These are phyloP conservation scores for Vitis cinerea DNA, from an alignment of 164 flowering plant genomes.

Conservation along the genomic window DNA sequence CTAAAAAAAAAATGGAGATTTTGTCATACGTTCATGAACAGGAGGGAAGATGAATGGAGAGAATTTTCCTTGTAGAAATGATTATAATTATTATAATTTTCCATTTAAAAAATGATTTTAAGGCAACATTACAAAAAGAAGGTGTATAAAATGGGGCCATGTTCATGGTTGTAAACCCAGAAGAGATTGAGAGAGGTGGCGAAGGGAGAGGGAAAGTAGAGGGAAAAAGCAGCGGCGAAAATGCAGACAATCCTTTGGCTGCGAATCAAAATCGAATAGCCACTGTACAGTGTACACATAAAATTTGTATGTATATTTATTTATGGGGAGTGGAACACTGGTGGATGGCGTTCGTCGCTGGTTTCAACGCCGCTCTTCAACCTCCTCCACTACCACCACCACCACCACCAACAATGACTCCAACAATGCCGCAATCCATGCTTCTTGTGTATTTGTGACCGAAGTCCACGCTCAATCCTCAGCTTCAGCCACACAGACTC, in stretches of 20 bases:
- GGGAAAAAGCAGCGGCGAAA: conserved; percentile 3
- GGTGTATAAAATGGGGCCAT: too few relatives aligned
- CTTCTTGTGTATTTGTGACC: neutral
- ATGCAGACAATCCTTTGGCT: conserved; percentile 20
- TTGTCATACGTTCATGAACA: too few relatives aligned
- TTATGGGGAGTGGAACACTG: conserved; percentile 44
- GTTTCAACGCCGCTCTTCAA: conserved; percentile 41
- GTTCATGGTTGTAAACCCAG: neutral
- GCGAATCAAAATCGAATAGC: neutral
- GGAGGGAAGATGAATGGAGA: too few relatives aligned
- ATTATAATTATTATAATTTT: too few relatives aligned
- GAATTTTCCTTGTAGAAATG: too few relatives aligned
- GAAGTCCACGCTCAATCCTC: conserved; percentile 11
- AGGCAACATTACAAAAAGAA: too few relatives aligned
- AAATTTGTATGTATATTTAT: too few relatives aligned
- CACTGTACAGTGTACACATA: too few relatives aligned
- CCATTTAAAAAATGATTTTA: too few relatives aligned
- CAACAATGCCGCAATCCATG: neutral
- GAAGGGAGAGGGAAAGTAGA: neutral
- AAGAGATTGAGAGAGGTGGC: neutral
- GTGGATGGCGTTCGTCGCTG: conserved; percentile 68
- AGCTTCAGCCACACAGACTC: neutral
- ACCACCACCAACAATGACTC: neutral
- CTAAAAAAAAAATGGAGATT: too few relatives aligned
- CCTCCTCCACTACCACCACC: neutral